Percentiles rank a stretch among this genome's conserved stretches.
Conservation (phyloP, 345 rosid species). For the Geranium brycei region DNA sequence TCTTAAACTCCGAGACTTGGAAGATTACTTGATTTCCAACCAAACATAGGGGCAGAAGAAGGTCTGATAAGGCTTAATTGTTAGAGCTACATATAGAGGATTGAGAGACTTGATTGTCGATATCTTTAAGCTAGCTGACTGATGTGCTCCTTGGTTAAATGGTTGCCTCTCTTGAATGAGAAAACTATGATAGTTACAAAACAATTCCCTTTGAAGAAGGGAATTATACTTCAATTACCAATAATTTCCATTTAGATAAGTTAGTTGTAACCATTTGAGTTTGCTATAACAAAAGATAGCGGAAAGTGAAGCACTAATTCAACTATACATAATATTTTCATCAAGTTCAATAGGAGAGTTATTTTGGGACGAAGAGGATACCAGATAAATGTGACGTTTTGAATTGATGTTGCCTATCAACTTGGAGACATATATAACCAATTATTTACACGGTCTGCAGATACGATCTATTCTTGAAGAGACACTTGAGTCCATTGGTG, state of each 20-base stretch:
- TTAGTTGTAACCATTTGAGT: no score
- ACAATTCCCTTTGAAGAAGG: no score
- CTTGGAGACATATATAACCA: slow-evolving; percentile 5
- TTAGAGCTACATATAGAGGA: no score
- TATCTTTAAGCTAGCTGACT: background rate
- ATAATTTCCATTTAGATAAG: no score
- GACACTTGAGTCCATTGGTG: slow-evolving; percentile 55
- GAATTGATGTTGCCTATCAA: background rate
- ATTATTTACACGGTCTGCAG: slow-evolving; percentile 22
- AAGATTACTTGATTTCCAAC: background rate
- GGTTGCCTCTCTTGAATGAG: no score
- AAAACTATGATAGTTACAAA: no score
- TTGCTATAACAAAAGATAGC: no score
- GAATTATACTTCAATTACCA: no score
- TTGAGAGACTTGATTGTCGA: background rate
- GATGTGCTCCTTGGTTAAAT: no score
- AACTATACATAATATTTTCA: no score
- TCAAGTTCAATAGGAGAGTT: no score
- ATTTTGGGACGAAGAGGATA: background rate
- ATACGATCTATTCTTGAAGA: slow-evolving; percentile 44
- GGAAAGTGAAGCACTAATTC: no score
- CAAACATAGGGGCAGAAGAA: slow-evolving; percentile 1
- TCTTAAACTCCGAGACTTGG: background rate
- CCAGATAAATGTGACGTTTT: background rate
- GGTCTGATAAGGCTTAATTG: background rate